Evolutionary conservation across 495 filamentous ascomycete genomes (phyloP).

Genomic region (Podospora conica): DNA sequence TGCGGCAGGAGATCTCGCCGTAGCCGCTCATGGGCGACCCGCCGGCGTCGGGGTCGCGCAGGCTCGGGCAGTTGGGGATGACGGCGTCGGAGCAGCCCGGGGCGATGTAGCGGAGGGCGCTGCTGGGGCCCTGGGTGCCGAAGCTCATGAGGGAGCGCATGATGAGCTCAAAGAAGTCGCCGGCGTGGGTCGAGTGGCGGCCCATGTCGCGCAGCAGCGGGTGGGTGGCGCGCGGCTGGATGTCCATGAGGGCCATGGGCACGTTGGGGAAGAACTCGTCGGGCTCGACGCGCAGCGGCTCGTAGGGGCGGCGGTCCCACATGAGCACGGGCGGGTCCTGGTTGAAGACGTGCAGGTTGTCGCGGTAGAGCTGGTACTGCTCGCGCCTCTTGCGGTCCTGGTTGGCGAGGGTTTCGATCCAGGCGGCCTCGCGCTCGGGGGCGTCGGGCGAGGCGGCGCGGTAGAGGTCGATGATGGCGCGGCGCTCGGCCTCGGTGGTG

Average conservation of each 20-base stretch:
- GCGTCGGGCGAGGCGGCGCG: background rate
- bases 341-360: slow-evolving; percentile 41
- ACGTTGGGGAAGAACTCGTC: slow-evolving; percentile 54
- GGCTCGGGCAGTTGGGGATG: slow-evolving; percentile 32
- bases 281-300: slow-evolving; percentile 41
- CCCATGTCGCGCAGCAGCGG: slow-evolving; percentile 33
- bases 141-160: slow-evolving; percentile 17
- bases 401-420: slow-evolving; percentile 11
- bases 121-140: slow-evolving; percentile 16
- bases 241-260: slow-evolving; percentile 36
- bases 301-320: slow-evolving; percentile 57
- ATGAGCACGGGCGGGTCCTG: slow-evolving; percentile 44
- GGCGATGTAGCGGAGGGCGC: slow-evolving; percentile 24
- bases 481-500: background rate
- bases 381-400: slow-evolving; percentile 11
- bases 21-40: slow-evolving; percentile 29
- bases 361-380: slow-evolving; percentile 31
- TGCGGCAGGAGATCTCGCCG: slow-evolving; percentile 33
- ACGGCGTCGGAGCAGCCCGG: slow-evolving; percentile 40
- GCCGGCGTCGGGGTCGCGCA: slow-evolving; percentile 35
- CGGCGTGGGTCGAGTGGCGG: slow-evolving; percentile 20
- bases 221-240: slow-evolving; percentile 37
- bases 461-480: background rate
- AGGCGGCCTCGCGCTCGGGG: slow-evolving; percentile 14
- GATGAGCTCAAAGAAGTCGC: slow-evolving; percentile 37